Evolutionary conservation across 148 eudicot genomes (phyloP).

Genomic region (Persicaria maculosa): DNA sequence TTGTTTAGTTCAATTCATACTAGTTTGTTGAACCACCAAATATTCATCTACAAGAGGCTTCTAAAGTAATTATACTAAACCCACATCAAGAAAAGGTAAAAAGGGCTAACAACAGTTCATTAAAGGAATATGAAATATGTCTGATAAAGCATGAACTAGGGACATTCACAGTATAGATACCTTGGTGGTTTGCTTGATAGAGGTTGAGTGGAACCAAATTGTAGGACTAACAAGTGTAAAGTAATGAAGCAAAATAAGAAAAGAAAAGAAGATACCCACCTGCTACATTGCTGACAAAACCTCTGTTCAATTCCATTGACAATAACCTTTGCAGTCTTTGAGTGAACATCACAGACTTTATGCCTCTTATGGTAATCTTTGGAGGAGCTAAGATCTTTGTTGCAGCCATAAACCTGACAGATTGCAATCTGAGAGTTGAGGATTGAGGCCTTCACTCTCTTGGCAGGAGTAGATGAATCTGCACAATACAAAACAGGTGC

Average conservation of each 20-base stretch:
- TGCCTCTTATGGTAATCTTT: conserved; percentile 44
- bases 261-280: conserved; percentile 20
- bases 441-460: conserved; percentile 25
- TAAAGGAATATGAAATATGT: background rate
- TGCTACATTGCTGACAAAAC: conserved; percentile 57
- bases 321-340: conserved; percentile 34
- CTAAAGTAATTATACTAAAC: conserved; percentile 1
- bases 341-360: conserved; percentile 44
- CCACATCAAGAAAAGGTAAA: conserved; percentile 4
- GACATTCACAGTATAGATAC: background rate
- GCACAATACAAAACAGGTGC: conserved; percentile 6
- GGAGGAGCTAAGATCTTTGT: conserved; percentile 32
- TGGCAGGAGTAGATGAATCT: conserved; percentile 19
- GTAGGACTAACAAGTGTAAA: background rate
- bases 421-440: conserved; percentile 15
- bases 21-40: background rate
- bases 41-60: background rate
- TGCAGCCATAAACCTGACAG: conserved; percentile 46
- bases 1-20: background rate
- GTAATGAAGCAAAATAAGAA: background rate
- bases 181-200: background rate
- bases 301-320: conserved; percentile 42
- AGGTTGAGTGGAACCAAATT: conserved; percentile 6
- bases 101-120: background rate
- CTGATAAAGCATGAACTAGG: conserved; percentile 9